Evolutionary conservation across 345 rosid species (phyloP).

Genomic region (Triadica sebifera): DNA sequence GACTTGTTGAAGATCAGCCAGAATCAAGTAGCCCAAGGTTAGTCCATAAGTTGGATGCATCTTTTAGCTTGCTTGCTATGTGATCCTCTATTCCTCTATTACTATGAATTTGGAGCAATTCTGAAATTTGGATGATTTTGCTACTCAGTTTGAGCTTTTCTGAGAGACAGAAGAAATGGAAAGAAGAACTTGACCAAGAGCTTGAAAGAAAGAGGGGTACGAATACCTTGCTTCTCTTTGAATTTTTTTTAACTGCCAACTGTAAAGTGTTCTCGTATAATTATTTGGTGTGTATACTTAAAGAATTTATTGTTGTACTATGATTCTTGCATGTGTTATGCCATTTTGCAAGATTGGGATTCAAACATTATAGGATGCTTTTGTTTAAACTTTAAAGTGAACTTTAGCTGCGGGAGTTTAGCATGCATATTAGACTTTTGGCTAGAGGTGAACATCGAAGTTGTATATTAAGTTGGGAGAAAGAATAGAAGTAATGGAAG

Average conservation of each 20-base stretch:
- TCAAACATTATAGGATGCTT: not conserved
- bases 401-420: too few species aligned
- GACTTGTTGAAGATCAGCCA: slow-evolving; percentile 46
- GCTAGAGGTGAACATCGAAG: not conserved
- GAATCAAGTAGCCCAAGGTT: slow-evolving; percentile 67
- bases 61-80: not conserved
- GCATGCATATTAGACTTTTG: not conserved
- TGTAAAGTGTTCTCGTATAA: not conserved
- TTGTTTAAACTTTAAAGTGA: not conserved
- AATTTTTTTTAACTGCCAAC: not conserved
- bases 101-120: slow-evolving; percentile 10
- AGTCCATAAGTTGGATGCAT: slow-evolving; percentile 23
- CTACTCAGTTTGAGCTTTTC: slow-evolving; percentile 50
- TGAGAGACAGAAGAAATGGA: slow-evolving; percentile 83
- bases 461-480: not conserved
- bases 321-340: not conserved
- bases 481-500: too few species aligned
- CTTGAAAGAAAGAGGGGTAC: slow-evolving; percentile 86
- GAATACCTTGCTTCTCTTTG: slow-evolving; percentile 13
- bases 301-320: too few species aligned
- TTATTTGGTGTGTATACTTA: not conserved
- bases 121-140: slow-evolving; percentile 26
- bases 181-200: slow-evolving; percentile 95
- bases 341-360: not conserved
- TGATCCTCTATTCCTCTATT: slow-evolving; percentile 8